These are phyloP conservation scores for Bipolaris cookei DNA, from an alignment of 2,329 filamentous ascomycete species.

Conservation along the genomic window DNA sequence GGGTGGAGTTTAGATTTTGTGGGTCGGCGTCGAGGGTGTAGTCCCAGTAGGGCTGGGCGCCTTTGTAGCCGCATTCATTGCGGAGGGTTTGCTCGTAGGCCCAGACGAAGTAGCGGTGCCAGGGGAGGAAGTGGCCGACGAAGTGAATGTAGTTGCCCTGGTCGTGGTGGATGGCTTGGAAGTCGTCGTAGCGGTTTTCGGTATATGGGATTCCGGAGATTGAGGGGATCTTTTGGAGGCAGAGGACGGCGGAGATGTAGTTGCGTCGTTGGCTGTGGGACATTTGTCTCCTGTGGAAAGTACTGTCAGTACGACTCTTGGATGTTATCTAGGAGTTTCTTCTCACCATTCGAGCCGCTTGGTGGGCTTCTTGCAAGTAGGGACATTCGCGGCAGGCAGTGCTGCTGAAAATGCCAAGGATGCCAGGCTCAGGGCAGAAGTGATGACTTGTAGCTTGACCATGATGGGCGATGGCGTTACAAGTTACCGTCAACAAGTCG, in stretches of 20 bases:
- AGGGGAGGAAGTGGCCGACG: constrained; percentile 32
- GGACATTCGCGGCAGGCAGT: constrained; percentile 4
- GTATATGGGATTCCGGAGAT: constrained; percentile 24
- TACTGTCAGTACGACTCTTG: neutral
- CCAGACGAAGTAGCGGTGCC: constrained; percentile 34
- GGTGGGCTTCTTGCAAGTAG: constrained; percentile 21
- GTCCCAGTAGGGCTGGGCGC: constrained; percentile 48
- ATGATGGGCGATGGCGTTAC: neutral
- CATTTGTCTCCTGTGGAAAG: constrained; percentile 25
- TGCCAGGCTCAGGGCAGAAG: constrained; percentile 13
- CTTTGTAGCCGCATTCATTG: constrained; percentile 32
- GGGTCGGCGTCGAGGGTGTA: constrained; percentile 33
- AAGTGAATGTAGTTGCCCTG: constrained; percentile 35
- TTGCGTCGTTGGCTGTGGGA: constrained; percentile 19
- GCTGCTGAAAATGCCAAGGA: constrained; percentile 15
- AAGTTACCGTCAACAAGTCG: neutral
- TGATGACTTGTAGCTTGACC: constrained; percentile 5
- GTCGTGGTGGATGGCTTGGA: constrained; percentile 28
- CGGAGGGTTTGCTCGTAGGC: constrained; percentile 34
- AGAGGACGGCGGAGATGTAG: constrained; percentile 37
- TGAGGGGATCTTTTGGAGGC: constrained; percentile 24
- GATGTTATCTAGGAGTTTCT: neutral
- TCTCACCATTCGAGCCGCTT: constrained; percentile 28
- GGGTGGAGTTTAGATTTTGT: constrained; percentile 19
- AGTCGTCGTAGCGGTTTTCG: constrained; percentile 34